Evolutionary conservation across 2,329 filamentous ascomycete genomes (phyloP), one percentile per base, ranked within the genome.

Genomic region (Talaromyces sp.): DNA sequence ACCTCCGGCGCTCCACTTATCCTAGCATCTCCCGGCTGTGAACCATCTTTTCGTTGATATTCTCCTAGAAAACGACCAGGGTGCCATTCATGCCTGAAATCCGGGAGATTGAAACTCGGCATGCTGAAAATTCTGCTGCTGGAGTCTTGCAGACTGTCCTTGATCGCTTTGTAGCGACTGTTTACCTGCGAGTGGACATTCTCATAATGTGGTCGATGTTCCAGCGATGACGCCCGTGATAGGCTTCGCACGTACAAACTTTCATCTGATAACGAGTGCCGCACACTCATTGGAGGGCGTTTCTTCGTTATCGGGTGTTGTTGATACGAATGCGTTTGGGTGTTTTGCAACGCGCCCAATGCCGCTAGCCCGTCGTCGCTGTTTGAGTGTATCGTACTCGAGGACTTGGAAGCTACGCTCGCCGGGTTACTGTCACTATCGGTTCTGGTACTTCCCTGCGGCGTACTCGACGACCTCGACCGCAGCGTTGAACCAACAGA

Each of bases 101-200:
- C 73, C 11, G 74, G 74, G 60, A 82, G 72, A 68, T 76, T 76
- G 63, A 84, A 76, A 60, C 71, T 79, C 4, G 81, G 80, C 72
- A 82, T 78, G 70, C 78, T 82, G 22, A 82, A 77, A 50, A 84
- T 86, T 73, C 92, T 83, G 72, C 88, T 91, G 63, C 88, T 91
- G 2, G 93, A 91, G 71, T 97, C 93, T 73, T 92, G 89, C 67
- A 91, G 87, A 73, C 90, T 96, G 74, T 97, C 93, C 73, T 89
- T 90, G 74, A 98, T 91, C 4, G 94, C 94, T 79, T 96, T 96
- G 73, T 95, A 84, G 49, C 94, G 86, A 70, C 90, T 92, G 72
- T 97, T 98, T 69, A 94, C 90, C 81, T 95, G 91, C 67, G 92
- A 90, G 50, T 89, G 87, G 13, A 96, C 87, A 75, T 95, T 84